Evolutionary conservation across 164 flowering plant species (phyloP), one percentile per base, ranked within the genome.

Genomic region (Cinnamomum micranthum): DNA sequence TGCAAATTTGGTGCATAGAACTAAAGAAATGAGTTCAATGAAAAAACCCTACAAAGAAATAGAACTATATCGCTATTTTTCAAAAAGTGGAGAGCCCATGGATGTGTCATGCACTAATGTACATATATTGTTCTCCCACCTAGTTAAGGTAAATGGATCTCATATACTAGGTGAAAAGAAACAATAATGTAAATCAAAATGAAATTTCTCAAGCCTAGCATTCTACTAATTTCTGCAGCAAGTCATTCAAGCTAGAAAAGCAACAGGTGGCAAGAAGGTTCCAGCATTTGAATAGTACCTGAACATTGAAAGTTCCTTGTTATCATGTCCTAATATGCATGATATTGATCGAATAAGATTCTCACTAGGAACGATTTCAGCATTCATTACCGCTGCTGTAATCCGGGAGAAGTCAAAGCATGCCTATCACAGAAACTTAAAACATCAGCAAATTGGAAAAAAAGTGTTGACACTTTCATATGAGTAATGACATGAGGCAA

Each of bases 391-490:
- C 65, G 91, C 82, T 79, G 88, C 85, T 62, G 87, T 51, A 65
- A 90, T 81, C 58, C 95, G 88, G 28, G 86, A 89, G 77, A 94
- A 92, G 79, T 96, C 99, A 84, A 93, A 91, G 81, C 95, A 92
- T 74, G 97, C 98, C 99, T 95, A 82, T 41, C 75, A 87, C 50
- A 86, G 71, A 83, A 81, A 19, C 1, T 22, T 35, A 35, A 67
- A 67, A 31, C 69, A 31, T 67, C 69, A 67, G 69, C 19, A 31
- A 67, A 67, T 5, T 17, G 69, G 33, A 67, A 67, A 64, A 66
- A 31, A 28, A 66, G 69, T 15, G 69, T 17, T 66, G 47, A 15
- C 47, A 17, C 23, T 67, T 67, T 28, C 35, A 69, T 68, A 33
- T 22, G 47, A 41, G 47, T 41, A 41, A 41, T 41, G 60, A 55